Base-by-base conservation (phyloP, 768 basidiomycete genomes). In the Serendipita vermifera region DNA sequence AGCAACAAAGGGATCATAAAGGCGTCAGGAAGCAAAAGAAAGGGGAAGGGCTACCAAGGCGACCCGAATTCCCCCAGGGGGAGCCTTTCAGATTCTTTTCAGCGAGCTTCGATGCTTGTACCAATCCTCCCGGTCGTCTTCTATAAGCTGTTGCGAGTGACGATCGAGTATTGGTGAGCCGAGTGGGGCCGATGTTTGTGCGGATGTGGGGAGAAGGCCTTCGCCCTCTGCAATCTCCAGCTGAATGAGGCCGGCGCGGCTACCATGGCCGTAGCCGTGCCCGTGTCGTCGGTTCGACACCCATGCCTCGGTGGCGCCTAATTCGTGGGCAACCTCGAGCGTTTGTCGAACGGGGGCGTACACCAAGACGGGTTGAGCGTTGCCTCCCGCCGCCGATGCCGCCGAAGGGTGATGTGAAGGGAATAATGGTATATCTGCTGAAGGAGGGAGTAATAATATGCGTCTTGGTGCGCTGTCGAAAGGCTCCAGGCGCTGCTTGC, bases 241-340 rank as follows among this genome's bases (percentile, higher is more conserved):
- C 22, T 29, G 46, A 22, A 51, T 51, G 15, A 26, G 46, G 7
- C 46, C 46, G 7, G 46, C 29, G 24, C 17, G 11, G 9, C 46
- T 9, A 20, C 46, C 9, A 53, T 55, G 58, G 38, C 58, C 38
- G 22, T 57, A 61, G 29, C 57, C 58, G 41, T 60, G 65, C 35
- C 61, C 57, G 32, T 60, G 65, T 38, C 62, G 68, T 46, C 55
- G 68, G 55, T 58, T 64, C 60, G 58, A 57, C 57, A 87, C 71
- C 85, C 85, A 86, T 7, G 80, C 83, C 62, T 85, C 83, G 54
- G 72, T 78, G n/a, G 77, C 78, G 17, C 78, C 71, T 38, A 81
- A 61, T 33, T 74, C 71, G 17, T 71, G 66, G 1, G 77, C 79
- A 20, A 77, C 68, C 51, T 77, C 69, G 33, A 73, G 71, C 58